phyloP scores from a whole-genome alignment of 2,329 filamentous ascomycete species.

The Paraconiothyrium sp. region DNA sequence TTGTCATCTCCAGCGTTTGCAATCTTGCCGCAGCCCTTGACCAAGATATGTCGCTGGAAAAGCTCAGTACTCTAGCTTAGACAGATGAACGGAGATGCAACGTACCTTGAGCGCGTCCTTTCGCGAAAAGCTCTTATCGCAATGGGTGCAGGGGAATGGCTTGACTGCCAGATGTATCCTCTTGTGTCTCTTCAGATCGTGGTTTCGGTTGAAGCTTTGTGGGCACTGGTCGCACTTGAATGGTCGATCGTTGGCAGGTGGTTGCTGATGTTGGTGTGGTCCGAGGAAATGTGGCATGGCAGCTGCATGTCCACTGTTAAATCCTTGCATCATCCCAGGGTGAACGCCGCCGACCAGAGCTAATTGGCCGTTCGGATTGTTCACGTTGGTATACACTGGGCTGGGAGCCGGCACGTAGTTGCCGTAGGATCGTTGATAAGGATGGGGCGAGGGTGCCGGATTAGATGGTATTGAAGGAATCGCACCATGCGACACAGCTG shows the following conservation, averaged over 20 bases:
- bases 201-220: constrained; percentile 94
- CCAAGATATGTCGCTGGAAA: constrained; percentile 70
- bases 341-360: constrained; percentile 71
- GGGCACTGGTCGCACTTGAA: constrained; percentile 95
- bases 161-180: constrained; percentile 94
- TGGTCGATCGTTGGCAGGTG: constrained; percentile 77
- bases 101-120: constrained; percentile 96
- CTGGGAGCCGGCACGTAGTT: constrained; percentile 61
- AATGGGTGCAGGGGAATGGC: constrained; percentile 89
- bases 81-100: constrained; percentile 24
- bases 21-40: constrained; percentile 72
- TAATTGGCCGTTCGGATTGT: constrained; percentile 77
- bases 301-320: constrained; percentile 69
- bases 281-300: constrained; percentile 71
- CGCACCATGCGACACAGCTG: constrained; percentile 55
- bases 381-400: constrained; percentile 80
- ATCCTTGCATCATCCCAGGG: constrained; percentile 64
- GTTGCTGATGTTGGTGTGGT: constrained; percentile 61
- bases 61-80: constrained; percentile 36
- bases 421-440: constrained; percentile 60
- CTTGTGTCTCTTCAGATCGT: constrained; percentile 96
- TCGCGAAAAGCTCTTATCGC: constrained; percentile 95
- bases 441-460: constrained; percentile 57
- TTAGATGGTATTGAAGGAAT: constrained; percentile 59
- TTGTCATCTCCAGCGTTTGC: constrained; percentile 39